These are phyloP conservation scores for Urochloa ruziziensis DNA, from an alignment of 176 grass and related monocot genomes.

Conservation along the genomic window DNA sequence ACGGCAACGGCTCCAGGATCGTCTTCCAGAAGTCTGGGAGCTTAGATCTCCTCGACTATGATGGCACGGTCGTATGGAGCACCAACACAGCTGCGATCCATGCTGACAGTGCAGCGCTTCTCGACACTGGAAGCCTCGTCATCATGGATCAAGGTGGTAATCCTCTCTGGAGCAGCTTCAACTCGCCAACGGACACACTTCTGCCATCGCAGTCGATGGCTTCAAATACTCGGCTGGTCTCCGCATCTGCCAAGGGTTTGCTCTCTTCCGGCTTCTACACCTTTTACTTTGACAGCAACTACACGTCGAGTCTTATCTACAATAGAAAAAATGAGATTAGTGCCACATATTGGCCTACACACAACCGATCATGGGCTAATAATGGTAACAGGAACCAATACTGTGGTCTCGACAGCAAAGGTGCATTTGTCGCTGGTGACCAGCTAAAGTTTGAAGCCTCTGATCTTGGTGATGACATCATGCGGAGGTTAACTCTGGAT, in stretches of 20 bases:
- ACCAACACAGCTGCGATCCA: slow-evolving; percentile 3
- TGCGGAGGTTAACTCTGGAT: slow-evolving; percentile 66
- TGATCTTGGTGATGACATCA: slow-evolving; percentile 28
- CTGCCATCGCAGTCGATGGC: slow-evolving; percentile 44
- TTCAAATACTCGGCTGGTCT: slow-evolving; percentile 32
- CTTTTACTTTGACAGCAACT: slow-evolving; percentile 45
- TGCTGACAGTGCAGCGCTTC: slow-evolving; percentile 18
- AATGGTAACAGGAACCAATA: slow-evolving; percentile 31
- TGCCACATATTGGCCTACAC: slow-evolving; percentile 43
- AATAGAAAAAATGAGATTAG: slow-evolving; percentile 19
- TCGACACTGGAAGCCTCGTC: slow-evolving; percentile 43
- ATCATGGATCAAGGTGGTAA: not conserved
- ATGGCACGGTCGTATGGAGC: slow-evolving; percentile 38
- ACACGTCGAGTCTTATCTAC: slow-evolving; percentile 41
- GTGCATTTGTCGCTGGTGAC: slow-evolving; percentile 41
- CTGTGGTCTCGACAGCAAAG: slow-evolving; percentile 33
- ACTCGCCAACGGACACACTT: slow-evolving; percentile 54
- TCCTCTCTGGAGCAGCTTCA: slow-evolving; percentile 45
- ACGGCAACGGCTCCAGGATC: slow-evolving; percentile 51
- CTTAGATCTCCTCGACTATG: slow-evolving; percentile 32
- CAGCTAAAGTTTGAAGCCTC: slow-evolving; percentile 33
- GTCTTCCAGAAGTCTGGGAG: not conserved
- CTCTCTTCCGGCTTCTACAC: slow-evolving; percentile 43
- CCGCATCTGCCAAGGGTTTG: slow-evolving; percentile 24
- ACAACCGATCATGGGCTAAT: not conserved